Percentiles rank a stretch among this genome's conserved stretches.
Conservation (phyloP, 345 rosid genomes). For the Lepidium sativum region DNA sequence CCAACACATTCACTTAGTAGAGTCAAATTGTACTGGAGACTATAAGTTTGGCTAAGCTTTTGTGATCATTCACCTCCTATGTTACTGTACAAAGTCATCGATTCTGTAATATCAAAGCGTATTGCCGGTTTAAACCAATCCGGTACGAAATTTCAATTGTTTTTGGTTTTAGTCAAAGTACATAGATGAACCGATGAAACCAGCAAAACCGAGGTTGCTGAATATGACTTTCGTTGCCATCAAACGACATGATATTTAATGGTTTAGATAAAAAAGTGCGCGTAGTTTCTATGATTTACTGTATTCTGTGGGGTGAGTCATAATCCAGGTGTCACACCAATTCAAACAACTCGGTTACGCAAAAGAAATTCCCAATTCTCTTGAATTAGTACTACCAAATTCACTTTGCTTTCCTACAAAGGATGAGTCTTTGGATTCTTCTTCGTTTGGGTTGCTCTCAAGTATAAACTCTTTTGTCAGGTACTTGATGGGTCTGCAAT, state of each 20-base stretch:
- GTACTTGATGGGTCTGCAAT: background rate
- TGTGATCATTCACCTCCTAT: too few relatives aligned
- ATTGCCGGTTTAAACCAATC: too few relatives aligned
- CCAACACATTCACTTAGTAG: background rate
- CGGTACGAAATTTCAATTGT: background rate
- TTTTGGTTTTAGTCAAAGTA: background rate
- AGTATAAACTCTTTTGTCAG: background rate
- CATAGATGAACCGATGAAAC: background rate
- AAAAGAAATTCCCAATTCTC: conserved; percentile 19
- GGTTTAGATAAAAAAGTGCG: background rate
- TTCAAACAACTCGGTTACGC: conserved; percentile 9
- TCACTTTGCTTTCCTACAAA: too few relatives aligned
- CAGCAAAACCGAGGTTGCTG: background rate
- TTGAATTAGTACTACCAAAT: too few relatives aligned
- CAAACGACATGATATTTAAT: background rate
- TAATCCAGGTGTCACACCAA: background rate
- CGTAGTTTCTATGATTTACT: background rate
- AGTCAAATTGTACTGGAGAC: background rate
- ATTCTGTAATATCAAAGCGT: too few relatives aligned
- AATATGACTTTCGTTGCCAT: too few relatives aligned
- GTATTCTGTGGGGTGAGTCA: background rate
- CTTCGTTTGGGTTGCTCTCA: background rate
- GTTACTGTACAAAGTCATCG: too few relatives aligned
- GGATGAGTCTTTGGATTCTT: background rate
- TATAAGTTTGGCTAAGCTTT: too few relatives aligned